Evolutionary conservation across 2,329 filamentous ascomycete species (phyloP).

Genomic region (Aureobasidium pullulans): DNA sequence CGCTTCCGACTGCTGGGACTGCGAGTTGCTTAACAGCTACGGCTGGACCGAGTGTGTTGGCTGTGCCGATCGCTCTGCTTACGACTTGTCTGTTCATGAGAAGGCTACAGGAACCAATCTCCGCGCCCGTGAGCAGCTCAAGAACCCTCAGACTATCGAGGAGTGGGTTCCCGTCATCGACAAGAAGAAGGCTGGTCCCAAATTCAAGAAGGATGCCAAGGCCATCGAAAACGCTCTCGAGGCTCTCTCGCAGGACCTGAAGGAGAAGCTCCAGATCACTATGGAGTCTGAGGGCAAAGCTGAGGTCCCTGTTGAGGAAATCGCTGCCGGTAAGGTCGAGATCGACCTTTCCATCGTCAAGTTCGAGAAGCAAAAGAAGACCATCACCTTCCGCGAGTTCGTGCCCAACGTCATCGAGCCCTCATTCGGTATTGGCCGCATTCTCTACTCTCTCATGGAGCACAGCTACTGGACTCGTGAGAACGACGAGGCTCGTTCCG

Average conservation of each 20-base stretch:
- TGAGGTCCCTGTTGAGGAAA: constrained; percentile 62
- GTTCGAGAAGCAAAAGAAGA: constrained; percentile 75
- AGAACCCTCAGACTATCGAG: constrained; percentile 70
- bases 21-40: constrained; percentile 81
- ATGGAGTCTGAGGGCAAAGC: constrained; percentile 69
- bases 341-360: constrained; percentile 70
- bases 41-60: constrained; percentile 99
- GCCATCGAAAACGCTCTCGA: constrained; percentile 72
- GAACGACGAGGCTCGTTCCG: constrained; percentile 75
- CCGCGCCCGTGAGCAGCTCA: constrained; percentile 72
- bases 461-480: constrained; percentile 91
- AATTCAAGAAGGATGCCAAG: constrained; percentile 92
- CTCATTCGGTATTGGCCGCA: constrained; percentile 93
- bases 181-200: constrained; percentile 92
- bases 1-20: constrained; percentile 95
- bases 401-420: constrained; percentile 84
- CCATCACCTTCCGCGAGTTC: constrained; percentile 81
- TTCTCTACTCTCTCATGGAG: constrained; percentile 87
- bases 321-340: constrained; percentile 66
- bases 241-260: constrained; percentile 68
- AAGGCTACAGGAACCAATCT: constrained; percentile 78
- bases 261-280: constrained; percentile 69
- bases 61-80: constrained; percentile 90
- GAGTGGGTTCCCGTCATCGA: constrained; percentile 84
- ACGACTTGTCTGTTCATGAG: constrained; percentile 85